Percentiles rank a stretch among this genome's conserved stretches.
Conservation (phyloP, 768 basidiomycete species). For the Dendrothele bispora region DNA sequence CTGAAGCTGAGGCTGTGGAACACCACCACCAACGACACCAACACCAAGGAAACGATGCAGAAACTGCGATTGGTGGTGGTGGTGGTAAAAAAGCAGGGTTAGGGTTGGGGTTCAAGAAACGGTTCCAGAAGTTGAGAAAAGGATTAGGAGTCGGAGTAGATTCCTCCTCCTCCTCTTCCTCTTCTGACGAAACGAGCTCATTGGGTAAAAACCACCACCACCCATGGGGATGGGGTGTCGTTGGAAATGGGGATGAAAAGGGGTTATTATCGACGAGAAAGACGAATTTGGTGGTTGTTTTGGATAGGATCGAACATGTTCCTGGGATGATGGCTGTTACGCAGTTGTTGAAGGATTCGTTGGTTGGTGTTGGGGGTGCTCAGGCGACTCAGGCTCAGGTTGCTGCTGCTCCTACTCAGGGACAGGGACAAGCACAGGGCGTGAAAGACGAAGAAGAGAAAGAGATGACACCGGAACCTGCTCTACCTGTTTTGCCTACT, state of each 20-base stretch:
- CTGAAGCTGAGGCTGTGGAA: slow-evolving; percentile 10
- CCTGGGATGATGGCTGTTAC: slow-evolving; percentile 89
- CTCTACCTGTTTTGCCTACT: no score
- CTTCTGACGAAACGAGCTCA: slow-evolving; percentile 1
- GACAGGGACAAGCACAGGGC: no score
- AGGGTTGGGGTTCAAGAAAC: no score
- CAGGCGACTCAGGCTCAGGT: slow-evolving; percentile 23
- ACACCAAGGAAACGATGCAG: no score
- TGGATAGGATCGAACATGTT: slow-evolving; percentile 89
- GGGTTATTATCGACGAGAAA: slow-evolving; percentile 42
- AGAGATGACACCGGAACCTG: no score
- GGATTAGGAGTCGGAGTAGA: no score
- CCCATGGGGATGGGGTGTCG: slow-evolving; percentile 9
- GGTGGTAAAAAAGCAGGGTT: no score
- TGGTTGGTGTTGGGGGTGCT: no score
- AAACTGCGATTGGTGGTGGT: neutral
- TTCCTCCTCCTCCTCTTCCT: neutral
- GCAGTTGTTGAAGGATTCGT: slow-evolving; percentile 64
- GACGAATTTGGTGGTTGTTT: slow-evolving; percentile 75
- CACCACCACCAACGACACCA: no score
- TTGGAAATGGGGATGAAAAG: neutral
- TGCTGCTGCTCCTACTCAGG: slow-evolving; percentile 17
- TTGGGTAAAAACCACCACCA: slow-evolving; percentile 10
- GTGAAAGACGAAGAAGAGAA: no score
- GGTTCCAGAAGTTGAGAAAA: no score